Evolutionary conservation across 805 yeast genomes (phyloP).

Genomic region (Myxozyma monticola): DNA sequence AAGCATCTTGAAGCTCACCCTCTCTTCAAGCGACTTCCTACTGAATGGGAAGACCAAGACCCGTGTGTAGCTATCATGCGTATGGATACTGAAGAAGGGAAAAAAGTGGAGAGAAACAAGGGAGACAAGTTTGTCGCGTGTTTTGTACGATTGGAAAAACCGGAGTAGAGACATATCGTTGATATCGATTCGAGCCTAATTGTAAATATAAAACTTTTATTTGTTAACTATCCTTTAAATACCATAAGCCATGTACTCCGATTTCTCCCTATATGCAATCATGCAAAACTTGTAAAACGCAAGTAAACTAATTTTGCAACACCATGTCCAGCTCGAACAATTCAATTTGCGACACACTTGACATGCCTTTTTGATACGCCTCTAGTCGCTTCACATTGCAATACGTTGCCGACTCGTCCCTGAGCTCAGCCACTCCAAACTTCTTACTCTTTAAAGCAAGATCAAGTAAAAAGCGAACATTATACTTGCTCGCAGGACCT

Average conservation of each 20-base stretch:
- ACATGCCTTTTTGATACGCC: constrained; percentile 6
- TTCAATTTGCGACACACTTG: constrained; percentile 13
- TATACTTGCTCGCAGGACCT: not conserved
- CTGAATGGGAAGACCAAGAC: constrained; percentile 79
- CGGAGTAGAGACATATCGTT: constrained; percentile 13
- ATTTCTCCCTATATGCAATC: no score
- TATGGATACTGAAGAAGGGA: constrained; percentile 96
- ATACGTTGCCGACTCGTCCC: not conserved
- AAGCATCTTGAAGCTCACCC: constrained; percentile 89
- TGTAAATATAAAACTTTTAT: no score
- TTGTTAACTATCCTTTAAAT: no score
- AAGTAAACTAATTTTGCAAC: not conserved
- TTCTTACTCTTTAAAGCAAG: constrained; percentile 9
- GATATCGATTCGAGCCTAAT: no score
- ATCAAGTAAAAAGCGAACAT: constrained; percentile 7
- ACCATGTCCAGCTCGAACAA: constrained; percentile 14
- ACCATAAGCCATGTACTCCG: no score
- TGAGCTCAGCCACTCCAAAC: constrained; percentile 1
- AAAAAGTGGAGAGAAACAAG: constrained; percentile 86
- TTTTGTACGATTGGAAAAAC: constrained; percentile 28
- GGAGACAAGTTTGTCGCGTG: constrained; percentile 91
- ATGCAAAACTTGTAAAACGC: not conserved
- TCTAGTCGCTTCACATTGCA: constrained; percentile 17
- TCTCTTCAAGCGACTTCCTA: constrained; percentile 72
- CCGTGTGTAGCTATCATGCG: constrained; percentile 84